Evolutionary conservation across 2,329 filamentous ascomycete species (phyloP), one percentile per base, ranked within the genome.

Genomic region (Sclerotinia minor): DNA sequence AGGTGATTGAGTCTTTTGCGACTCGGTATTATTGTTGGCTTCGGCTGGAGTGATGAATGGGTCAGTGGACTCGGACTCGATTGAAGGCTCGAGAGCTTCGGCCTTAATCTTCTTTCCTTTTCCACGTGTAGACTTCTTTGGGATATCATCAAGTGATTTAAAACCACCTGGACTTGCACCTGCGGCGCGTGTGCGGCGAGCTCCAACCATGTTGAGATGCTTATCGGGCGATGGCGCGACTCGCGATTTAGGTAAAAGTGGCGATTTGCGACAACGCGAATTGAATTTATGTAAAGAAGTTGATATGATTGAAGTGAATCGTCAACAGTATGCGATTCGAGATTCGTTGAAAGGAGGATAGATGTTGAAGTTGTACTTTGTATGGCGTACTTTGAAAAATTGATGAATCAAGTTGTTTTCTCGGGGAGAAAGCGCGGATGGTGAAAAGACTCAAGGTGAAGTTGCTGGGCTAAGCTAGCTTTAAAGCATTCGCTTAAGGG

Each of bases 81-180:
- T 13, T 9, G 59, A 38, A 38, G 21, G n/a, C 47, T 67, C 58
- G 38, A 64, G 44, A 24, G 58, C 5, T 17, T 49, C 58, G 6
- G 58, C 9, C 45, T 64, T 54, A 8, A 35, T 29, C 29, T 38
- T 67, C 58, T 55, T 38, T 61, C 65, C 38, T 21, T n/a, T 67
- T 11, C 44, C 50, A 13, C 58, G 58, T 29, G 38, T 35, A 26
- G 63, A 26, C 26, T 64, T 64, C 26, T 64, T 64, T 41, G n/a
- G 32, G 19, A 65, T 58, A 29, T 67, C 64, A 49, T 67, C 64
- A 24, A 68, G 60, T 44, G 52, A 52, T 41, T 68, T 65, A n/a
- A 68, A 59, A 45, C 67, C 67, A 32, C 67, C 67, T 32, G 67
- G 67, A 19, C 60, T 65, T 13, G 53, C 52, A 32, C 64, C 52